Base-by-base conservation (phyloP, 495 filamentous ascomycete species). In the Trichoderma erinaceum region DNA sequence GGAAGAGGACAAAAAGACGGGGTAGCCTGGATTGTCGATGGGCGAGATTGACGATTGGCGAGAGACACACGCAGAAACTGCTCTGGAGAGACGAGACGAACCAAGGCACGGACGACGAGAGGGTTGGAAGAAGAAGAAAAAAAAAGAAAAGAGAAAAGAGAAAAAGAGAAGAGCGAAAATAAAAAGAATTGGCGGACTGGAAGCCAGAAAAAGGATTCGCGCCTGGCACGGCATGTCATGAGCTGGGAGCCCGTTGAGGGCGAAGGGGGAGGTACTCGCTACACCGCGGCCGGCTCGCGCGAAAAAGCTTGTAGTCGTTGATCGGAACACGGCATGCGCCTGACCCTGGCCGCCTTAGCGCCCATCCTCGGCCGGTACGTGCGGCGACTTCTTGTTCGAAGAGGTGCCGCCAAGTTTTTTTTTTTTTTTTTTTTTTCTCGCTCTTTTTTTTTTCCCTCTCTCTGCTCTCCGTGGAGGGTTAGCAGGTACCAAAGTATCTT, bases 281-380 rank as follows among this genome's bases (percentile, higher is more conserved):
- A 21, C 50, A 38, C n/a, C 50, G 50, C 50, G 50, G 50, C 50
- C 16, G n/a, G 50, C 50, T 56, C n/a, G 50, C 50, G 50, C n/a
- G 56, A 27, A 61, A 18, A 27, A n/a, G 25, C 56, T 56, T 56
- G 52, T 29, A 61, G 21, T n/a, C 13, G 46, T 46, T 61, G 52
- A 61, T 61, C 52, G 52, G 52, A 61, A 61, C 52, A 61, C 52
- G 52, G 52, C 52, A 61, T 61, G 52, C 46, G 52, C 52, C 18
- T 15, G 52, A 32, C 52, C 52, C 52, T 61, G 52, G 52, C 52
- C 52, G 52, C 23, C 18, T 61, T 27, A 32, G 52, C 7, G 50
- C 50, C 21, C 50, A 21, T 25, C 52, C 52, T 61, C 52, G 52
- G 52, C 25, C 52, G 52, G 52, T 61, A 61, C 52, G 25, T 61